These are phyloP conservation scores for Seiridium cupressi DNA, from an alignment of 2,329 filamentous ascomycete species.

Conservation along the genomic window DNA sequence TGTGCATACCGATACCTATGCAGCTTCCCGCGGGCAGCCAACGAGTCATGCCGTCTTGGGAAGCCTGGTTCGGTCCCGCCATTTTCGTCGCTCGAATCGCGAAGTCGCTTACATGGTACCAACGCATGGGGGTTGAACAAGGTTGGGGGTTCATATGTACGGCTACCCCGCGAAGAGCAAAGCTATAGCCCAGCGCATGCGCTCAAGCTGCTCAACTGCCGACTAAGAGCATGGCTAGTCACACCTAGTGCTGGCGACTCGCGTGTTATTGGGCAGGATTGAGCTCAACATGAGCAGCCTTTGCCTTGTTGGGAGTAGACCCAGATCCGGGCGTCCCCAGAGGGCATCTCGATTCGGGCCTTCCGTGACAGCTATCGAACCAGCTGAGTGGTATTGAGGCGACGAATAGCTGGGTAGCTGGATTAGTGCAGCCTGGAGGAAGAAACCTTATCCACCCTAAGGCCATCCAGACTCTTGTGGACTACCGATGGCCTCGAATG, in stretches of 20 bases:
- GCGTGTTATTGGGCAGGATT: not conserved
- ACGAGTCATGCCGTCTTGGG: not conserved
- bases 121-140: not conserved
- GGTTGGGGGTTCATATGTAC: too few relatives aligned
- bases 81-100: slow-evolving; percentile 5
- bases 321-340: not conserved
- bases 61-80: not conserved
- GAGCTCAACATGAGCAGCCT: not conserved
- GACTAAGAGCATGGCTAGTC: not conserved
- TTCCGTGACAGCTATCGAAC: not conserved
- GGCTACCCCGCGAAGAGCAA: not conserved
- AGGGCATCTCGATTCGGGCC: slow-evolving; percentile 2
- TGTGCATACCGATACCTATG: too few relatives aligned
- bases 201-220: slow-evolving; percentile 2
- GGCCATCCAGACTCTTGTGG: not conserved
- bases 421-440: not conserved
- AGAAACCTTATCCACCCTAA: not conserved
- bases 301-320: not conserved
- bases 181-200: not conserved
- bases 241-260: too few relatives aligned
- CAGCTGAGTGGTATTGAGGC: slow-evolving; percentile 4
- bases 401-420: not conserved
- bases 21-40: not conserved
- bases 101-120: not conserved
- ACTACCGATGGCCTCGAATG: not conserved